A percentile compares a stretch with the other conserved stretches of the same genome.
Evolutionary conservation across 306 rosid species (phyloP).

Genomic region (Acacia melanoxylon): DNA sequence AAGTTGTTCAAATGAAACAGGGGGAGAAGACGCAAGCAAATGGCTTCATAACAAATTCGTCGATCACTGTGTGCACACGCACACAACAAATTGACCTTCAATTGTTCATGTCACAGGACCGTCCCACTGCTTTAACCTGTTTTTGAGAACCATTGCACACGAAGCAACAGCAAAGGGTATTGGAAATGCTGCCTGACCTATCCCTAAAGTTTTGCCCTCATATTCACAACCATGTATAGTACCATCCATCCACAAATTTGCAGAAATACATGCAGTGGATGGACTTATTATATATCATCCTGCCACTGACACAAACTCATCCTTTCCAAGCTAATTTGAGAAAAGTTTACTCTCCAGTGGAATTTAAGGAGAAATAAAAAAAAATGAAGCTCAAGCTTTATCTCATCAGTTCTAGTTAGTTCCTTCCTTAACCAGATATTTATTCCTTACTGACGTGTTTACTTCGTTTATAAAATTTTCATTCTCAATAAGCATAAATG

Average conservation of each 20-base stretch:
- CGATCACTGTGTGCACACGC: conserved; percentile 15
- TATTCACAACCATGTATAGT: conserved; percentile 11
- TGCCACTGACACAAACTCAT: conserved; percentile 8
- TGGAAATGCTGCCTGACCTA: conserved; percentile 15
- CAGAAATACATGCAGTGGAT: conserved; percentile 17
- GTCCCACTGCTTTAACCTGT: conserved; percentile 5
- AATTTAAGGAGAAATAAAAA: conserved; percentile 8
- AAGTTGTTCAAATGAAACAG: conserved; percentile 6
- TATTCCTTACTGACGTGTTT: conserved; percentile 3
- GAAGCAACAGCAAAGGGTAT: conserved; percentile 10
- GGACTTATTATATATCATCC: background rate
- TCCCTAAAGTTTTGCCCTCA: background rate
- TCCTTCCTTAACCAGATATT: conserved; percentile 5
- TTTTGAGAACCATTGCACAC: background rate
- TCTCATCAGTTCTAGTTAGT: conserved; percentile 17
- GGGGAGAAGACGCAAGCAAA: conserved; percentile 14
- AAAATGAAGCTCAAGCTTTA: conserved; percentile 2
- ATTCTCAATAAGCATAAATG: background rate
- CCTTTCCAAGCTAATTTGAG: background rate
- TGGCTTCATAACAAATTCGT: conserved; percentile 2
- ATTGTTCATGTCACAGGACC: conserved; percentile 1
- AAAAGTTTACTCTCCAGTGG: background rate
- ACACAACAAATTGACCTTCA: conserved; percentile 30
- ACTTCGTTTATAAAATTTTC: conserved; percentile 4
- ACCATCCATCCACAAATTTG: conserved; percentile 23